phyloP scores from a whole-genome alignment of 148 eudicot genomes.

The Rhododendron simsii region DNA sequence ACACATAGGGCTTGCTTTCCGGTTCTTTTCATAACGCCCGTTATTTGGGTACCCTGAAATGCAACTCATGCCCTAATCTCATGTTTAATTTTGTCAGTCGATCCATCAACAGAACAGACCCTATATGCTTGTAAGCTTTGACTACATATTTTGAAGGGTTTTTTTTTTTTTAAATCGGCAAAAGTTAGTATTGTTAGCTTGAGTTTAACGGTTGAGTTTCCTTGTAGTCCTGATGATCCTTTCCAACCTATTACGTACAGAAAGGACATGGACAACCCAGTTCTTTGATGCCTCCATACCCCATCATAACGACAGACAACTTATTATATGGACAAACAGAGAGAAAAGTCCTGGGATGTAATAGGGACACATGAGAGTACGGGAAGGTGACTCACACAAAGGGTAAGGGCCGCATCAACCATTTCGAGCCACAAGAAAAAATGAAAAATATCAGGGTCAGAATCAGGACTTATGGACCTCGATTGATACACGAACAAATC shows the following conservation, averaged over 20 bases:
- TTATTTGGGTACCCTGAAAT: neutral
- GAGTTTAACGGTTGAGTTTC: neutral
- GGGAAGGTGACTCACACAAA: neutral
- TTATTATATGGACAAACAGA: neutral
- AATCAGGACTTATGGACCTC: neutral
- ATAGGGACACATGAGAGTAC: neutral
- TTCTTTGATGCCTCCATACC: neutral
- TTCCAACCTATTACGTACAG: neutral
- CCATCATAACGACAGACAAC: neutral
- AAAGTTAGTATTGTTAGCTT: too few relatives aligned
- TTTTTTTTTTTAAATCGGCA: too few relatives aligned
- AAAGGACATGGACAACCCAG: neutral
- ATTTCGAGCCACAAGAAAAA: neutral
- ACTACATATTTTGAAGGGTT: neutral
- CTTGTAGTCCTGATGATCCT: neutral
- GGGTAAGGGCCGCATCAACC: neutral
- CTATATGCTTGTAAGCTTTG: neutral
- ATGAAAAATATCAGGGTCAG: neutral
- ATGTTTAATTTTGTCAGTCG: neutral
- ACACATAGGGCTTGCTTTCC: neutral
- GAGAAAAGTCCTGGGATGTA: neutral
- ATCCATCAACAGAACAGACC: neutral
- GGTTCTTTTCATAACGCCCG: neutral
- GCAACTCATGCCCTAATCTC: neutral
- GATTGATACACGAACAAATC: neutral